phyloP scores from a whole-genome alignment of 2,329 filamentous ascomycete species.

The Trichoderma pleuroti region DNA sequence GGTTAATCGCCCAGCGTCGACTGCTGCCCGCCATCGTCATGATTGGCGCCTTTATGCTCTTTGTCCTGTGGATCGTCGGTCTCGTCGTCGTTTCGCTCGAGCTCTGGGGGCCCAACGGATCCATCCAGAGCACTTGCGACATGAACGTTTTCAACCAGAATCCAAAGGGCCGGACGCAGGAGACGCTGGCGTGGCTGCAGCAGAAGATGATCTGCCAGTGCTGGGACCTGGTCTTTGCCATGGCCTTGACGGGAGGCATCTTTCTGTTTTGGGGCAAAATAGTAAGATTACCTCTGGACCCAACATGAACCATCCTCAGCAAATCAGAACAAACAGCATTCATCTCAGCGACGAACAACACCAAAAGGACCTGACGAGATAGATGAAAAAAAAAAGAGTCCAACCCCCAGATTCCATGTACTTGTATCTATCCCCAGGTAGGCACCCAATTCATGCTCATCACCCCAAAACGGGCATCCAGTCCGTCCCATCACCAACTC shows the following conservation, averaged over 20 bases:
- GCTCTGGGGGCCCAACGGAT: slow-evolving; percentile 59
- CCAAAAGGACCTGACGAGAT: background rate
- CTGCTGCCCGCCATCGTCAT: slow-evolving; percentile 60
- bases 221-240: slow-evolving; percentile 63
- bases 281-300: background rate
- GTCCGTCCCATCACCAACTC: background rate
- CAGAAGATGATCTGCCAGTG: slow-evolving; percentile 62
- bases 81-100: slow-evolving; percentile 60
- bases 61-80: slow-evolving; percentile 65
- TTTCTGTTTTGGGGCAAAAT: slow-evolving; percentile 57
- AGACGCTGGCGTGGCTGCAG: slow-evolving; percentile 61
- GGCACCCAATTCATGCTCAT: background rate
- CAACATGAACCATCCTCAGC: background rate
- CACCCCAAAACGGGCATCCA: background rate
- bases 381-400: background rate
- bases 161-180: slow-evolving; percentile 48
- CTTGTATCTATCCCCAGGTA: background rate
- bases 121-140: slow-evolving; percentile 58
- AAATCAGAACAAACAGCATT: background rate
- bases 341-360: background rate
- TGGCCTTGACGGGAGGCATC: slow-evolving; percentile 55
- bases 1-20: slow-evolving; percentile 58
- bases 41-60: slow-evolving; percentile 62
- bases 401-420: background rate
- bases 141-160: slow-evolving; percentile 34